A percentile compares a stretch with the other conserved stretches of the same genome.
Conservation (phyloP, 176 grass and related monocot genomes). For the Juncus effusus region DNA sequence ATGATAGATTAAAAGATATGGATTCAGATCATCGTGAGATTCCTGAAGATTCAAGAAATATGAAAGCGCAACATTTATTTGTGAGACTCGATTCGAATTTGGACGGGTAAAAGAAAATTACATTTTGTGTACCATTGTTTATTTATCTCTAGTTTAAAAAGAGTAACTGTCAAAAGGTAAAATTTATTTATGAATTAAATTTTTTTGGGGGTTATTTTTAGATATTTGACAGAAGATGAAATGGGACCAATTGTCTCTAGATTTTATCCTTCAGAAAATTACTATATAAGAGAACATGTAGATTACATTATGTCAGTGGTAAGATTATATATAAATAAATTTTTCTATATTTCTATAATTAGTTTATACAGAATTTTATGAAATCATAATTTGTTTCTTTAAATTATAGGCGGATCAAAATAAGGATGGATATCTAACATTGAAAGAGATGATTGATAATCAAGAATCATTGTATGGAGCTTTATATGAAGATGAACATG, state of each 20-base stretch:
- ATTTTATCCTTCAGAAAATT: conserved; percentile 66
- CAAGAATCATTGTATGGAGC: conserved; percentile 77
- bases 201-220: conserved; percentile 13
- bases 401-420: conserved; percentile 59
- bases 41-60: conserved; percentile 43
- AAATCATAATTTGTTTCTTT: conserved; percentile 5
- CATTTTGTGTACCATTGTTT: neutral
- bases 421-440: conserved; percentile 56
- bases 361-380: conserved; percentile 4
- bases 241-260: conserved; percentile 60
- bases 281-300: conserved; percentile 79
- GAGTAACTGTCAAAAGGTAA: conserved; percentile 6
- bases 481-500: conserved; percentile 54
- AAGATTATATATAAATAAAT: conserved; percentile 26
- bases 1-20: conserved; percentile 63
- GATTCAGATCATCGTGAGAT: conserved; percentile 44
- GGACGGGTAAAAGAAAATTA: conserved; percentile 48
- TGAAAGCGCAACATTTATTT: conserved; percentile 55
- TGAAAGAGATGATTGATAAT: conserved; percentile 70
- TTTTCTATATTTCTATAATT: neutral
- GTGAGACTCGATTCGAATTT: conserved; percentile 67
- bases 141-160: neutral
- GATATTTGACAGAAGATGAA: conserved; percentile 62
- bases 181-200: neutral
- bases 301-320: conserved; percentile 74